phyloP scores from a whole-genome alignment of 2,329 filamentous ascomycete genomes.

The Zymoseptoria ardabiliae region DNA sequence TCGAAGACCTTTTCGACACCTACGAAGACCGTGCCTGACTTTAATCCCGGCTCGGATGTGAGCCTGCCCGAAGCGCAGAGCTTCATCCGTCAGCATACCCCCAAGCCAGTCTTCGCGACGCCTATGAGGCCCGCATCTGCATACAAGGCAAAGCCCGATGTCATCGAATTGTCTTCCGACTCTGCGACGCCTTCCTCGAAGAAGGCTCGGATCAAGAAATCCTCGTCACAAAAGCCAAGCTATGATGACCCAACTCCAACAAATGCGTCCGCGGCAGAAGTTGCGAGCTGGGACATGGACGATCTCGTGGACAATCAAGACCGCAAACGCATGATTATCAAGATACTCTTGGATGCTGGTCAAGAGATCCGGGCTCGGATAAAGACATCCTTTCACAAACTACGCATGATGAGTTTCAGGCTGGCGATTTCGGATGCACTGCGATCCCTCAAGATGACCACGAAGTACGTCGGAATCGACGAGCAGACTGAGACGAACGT shows the following conservation, averaged over 20 bases:
- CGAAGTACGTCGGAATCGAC: neutral
- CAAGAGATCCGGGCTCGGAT: constrained; percentile 9
- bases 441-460: neutral
- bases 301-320: constrained; percentile 21
- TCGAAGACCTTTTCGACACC: neutral
- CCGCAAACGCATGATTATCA: constrained; percentile 39
- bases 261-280: constrained; percentile 6
- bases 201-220: neutral
- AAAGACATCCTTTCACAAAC: constrained; percentile 1
- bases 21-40: neutral
- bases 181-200: constrained; percentile 1
- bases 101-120: neutral
- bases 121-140: constrained; percentile 1
- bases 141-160: neutral
- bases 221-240: constrained; percentile 1
- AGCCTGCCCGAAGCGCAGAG: neutral
- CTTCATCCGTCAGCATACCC: neutral
- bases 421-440: neutral
- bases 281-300: constrained; percentile 11
- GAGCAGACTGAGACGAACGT: constrained; percentile 1
- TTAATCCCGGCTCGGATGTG: neutral
- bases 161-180: constrained; percentile 16
- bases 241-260: constrained; percentile 6
- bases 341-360: constrained; percentile 30
- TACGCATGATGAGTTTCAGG: constrained; percentile 2